These are phyloP conservation scores for Gynandropsis gynandra DNA, from an alignment of 345 rosid species.

Conservation along the genomic window DNA sequence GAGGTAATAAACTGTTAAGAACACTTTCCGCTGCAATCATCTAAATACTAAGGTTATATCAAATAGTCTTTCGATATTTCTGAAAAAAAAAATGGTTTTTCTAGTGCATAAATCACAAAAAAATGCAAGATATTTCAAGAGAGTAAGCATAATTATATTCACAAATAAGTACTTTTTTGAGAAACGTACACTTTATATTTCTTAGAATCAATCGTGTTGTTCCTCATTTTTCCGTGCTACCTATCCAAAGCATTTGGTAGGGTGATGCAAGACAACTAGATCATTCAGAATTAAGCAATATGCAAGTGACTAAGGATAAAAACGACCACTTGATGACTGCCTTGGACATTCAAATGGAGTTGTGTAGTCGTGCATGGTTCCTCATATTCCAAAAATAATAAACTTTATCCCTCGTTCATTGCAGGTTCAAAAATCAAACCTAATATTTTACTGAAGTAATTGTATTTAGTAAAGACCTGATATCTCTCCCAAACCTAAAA, in stretches of 20 bases:
- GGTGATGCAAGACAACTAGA: neutral
- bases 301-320: neutral
- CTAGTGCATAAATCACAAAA: too few relatives aligned
- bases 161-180: neutral
- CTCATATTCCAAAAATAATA: neutral
- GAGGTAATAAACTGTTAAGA: conserved; percentile 6
- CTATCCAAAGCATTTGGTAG: neutral
- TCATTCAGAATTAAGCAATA: neutral
- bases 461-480: neutral
- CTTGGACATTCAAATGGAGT: conserved; percentile 8
- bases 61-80: neutral
- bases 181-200: neutral
- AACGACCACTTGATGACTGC: neutral
- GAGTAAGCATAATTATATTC: too few relatives aligned
- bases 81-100: neutral
- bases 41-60: conserved; percentile 5
- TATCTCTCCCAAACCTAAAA: conserved; percentile 1
- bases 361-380: neutral
- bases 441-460: neutral
- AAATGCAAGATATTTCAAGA: too few relatives aligned
- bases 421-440: conserved; percentile 1
- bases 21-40: conserved; percentile 12
- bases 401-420: neutral
- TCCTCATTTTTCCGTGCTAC: neutral
- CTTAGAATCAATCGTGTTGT: neutral